Evolutionary conservation across 2,329 filamentous ascomycete genomes (phyloP), one percentile per base, ranked within the genome.

Genomic region (Biscogniauxia mediterranea): DNA sequence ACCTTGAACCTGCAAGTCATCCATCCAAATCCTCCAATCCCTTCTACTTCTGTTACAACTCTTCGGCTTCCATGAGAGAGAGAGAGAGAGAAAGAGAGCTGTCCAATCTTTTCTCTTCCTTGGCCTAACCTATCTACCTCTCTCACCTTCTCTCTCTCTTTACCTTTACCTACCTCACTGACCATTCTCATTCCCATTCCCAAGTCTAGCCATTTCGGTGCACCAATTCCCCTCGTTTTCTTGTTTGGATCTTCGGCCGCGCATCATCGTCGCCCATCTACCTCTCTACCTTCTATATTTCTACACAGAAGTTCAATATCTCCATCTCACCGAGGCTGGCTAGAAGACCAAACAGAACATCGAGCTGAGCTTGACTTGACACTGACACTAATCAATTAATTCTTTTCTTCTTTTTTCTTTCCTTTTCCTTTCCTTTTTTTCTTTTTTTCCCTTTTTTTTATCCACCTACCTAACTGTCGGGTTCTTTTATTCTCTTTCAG

Each of bases 1-100:
- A 32, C 28, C 7, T 32, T 32, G 28, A 60, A 57, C 51, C 61
- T 67, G 64, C 65, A 66, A 66, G 64, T 66, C 64, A 66, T 65
- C 50, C 60, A 23, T 23, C 23, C 11, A 32, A 57, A 58, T 58
- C 61, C 59, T 46, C 38, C 38, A 46, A 46, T 46, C 38, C 38
- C 38, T 46, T 46, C 38, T 46, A 46, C 38, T 57, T 61, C 53
- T 62, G 59, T 59, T 66, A 32, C 28, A 32, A 32, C 60, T 61
- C 65, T 57, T 57, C 63, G 63, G 63, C 63, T 56, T 65, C 60
- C 57, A 55, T 57, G 55, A 57, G 46, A 61, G 59, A 60, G 26
- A 28, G 8, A 8, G 8, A 28, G 26, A 28, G 26, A 28, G n/a
- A n/a, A n/a, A n/a, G n/a, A 28, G 28, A 32, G 28, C 11, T 56